Evolutionary conservation across 2,329 filamentous ascomycete species (phyloP), one percentile per base, ranked within the genome.

Genomic region (Monilinia fructigena): DNA sequence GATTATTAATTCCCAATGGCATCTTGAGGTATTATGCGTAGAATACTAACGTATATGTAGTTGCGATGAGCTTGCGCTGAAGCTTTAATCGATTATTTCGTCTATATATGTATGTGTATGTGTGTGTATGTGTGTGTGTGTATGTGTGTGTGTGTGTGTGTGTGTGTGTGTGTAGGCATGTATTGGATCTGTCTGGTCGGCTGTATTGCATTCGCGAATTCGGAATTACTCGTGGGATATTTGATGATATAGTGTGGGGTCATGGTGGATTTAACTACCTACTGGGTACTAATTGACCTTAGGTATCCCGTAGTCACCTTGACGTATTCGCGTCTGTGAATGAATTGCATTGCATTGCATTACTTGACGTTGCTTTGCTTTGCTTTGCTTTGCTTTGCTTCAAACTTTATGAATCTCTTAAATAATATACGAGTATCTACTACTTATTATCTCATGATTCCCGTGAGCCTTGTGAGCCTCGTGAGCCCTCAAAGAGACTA

Each of bases 1-100:
- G 86, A 73, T 88, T 89, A 76, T 89, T 82, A 78, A 89, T 80
- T 74, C 86, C 86, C 85, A 89, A 88, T 55, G 68, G 67, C 66
- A 68, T 70, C 7, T 67, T 70, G 60, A 65, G 50, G 42, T 20
- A 23, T 53, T 54, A 23, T 23, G 4, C 23, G 11, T 42, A 18
- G 16, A 20, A 38, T 14, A 12, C 11, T 18, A 26, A n/a, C 18
- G 48, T 28, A 28, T 59, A 23, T 23, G 23, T 58, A 50, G 54
- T 48, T 59, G 35, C 26, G 18, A 58, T 58, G 62, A 50, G 23
- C 35, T 59, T 65, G 53, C 53, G 62, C 14, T 18, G n/a, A 56
- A 59, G 28, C 26, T 59, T 20, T 42, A 8, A 26, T 35, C 16
- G 35, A n/a, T 12, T 35, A n/a, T 18, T 64, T 42, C 40, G 53